These are phyloP conservation scores for Candida germanica DNA, from an alignment of 805 yeast genomes.

Conservation along the genomic window DNA sequence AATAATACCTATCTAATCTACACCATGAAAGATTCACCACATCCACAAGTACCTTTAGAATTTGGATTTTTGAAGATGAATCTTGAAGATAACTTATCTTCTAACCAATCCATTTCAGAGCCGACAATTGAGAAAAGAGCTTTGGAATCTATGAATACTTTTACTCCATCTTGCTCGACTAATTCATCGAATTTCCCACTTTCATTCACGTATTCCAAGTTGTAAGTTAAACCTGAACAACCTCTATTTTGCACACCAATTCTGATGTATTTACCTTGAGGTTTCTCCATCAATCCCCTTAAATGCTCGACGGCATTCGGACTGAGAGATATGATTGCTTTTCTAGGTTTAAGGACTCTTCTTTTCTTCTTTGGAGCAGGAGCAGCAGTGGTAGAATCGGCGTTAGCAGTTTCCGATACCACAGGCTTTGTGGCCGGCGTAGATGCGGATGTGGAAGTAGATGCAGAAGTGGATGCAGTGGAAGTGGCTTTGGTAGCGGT, in stretches of 20 bases:
- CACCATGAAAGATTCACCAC: constrained; percentile 98
- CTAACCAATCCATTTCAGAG: constrained; percentile 97
- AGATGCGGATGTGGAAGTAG: constrained; percentile 3
- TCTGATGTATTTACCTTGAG: constrained; percentile 84
- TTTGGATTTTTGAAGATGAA: constrained; percentile 95
- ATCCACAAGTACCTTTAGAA: constrained; percentile 97
- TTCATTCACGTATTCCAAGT: constrained; percentile 81
- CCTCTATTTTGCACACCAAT: constrained; percentile 96
- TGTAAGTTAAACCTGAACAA: constrained; percentile 91
- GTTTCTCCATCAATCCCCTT: constrained; percentile 63
- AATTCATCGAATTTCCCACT: constrained; percentile 96
- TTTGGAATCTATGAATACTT: constrained; percentile 89
- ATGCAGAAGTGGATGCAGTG: constrained; percentile 4
- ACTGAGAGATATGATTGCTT: constrained; percentile 81
- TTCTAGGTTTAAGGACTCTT: constrained; percentile 78
- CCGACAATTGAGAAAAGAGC: constrained; percentile 95
- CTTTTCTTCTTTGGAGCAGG: constrained; percentile 31
- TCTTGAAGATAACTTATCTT: constrained; percentile 83
- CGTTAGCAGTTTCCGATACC: background rate
- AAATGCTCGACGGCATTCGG: constrained; percentile 76
- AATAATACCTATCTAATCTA: constrained; percentile 22
- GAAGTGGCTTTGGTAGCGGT: background rate
- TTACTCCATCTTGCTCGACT: constrained; percentile 90
- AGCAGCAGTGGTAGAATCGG: constrained; percentile 2
- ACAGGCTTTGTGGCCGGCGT: background rate